Conservation (phyloP, 371 early-diverging fungal genomes). For the Basidiobolus meristosporus region DNA sequence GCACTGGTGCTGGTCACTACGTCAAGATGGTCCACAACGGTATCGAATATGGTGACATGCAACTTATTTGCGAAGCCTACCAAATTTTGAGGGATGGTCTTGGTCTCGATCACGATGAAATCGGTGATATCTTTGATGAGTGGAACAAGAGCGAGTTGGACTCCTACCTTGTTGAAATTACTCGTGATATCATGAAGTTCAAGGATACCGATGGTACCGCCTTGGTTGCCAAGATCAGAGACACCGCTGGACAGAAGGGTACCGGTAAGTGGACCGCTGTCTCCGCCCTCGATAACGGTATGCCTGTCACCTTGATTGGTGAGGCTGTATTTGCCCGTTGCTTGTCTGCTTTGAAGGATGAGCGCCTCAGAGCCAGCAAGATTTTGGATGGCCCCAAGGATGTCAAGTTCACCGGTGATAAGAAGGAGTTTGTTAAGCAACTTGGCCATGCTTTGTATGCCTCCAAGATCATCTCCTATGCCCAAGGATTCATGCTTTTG, state of each 20-base stretch:
- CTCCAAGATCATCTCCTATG: no score
- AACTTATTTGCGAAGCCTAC: slow-evolving; percentile 95
- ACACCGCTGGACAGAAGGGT: slow-evolving; percentile 97
- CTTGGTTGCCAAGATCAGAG: slow-evolving; percentile 88
- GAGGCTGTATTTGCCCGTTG: slow-evolving; percentile 96
- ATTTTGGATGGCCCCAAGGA: slow-evolving; percentile 54
- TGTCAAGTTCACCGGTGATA: slow-evolving; percentile 52
- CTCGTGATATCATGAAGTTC: slow-evolving; percentile 79
- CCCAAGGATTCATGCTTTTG: slow-evolving; percentile 98
- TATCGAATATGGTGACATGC: slow-evolving; percentile 99
- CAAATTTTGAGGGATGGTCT: slow-evolving; percentile 76
- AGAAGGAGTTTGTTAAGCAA: slow-evolving; percentile 65
- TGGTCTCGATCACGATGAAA: slow-evolving; percentile 63
- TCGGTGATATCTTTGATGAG: slow-evolving; percentile 68
- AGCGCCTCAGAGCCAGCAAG: slow-evolving; percentile 78
- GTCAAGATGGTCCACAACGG: slow-evolving; percentile 99
- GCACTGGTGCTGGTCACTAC: slow-evolving; percentile 96
- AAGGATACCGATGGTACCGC: slow-evolving; percentile 72
- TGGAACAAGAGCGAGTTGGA: slow-evolving; percentile 94
- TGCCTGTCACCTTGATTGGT: slow-evolving; percentile 90
- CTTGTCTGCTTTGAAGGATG: slow-evolving; percentile 86
- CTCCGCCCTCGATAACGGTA: slow-evolving; percentile 82
- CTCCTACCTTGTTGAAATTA: slow-evolving; percentile 95
- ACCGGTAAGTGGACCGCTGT: slow-evolving; percentile 98
- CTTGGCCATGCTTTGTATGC: slow-evolving; percentile 84